phyloP scores from a whole-genome alignment of 2,329 filamentous ascomycete species.

The Clathrospora elynae region DNA sequence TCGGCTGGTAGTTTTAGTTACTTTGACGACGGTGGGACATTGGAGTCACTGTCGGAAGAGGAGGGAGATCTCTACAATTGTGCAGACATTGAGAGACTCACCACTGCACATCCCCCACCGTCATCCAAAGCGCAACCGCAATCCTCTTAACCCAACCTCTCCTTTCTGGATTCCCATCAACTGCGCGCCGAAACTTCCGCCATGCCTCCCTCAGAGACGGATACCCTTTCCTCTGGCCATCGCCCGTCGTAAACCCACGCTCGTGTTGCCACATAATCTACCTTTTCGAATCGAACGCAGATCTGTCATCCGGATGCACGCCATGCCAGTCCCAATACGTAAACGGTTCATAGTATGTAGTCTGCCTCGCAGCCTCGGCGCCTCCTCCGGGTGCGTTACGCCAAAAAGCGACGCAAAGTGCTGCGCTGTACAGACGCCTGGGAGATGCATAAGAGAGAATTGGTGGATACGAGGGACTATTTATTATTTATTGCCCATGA shows the following conservation, averaged over 20 bases:
- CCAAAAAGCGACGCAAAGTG: constrained; percentile 16
- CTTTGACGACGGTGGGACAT: no score
- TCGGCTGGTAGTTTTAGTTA: no score
- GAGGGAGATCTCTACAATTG: no score
- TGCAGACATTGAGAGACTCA: no score
- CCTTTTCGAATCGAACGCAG: constrained; percentile 12
- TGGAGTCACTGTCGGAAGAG: no score
- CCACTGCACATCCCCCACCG: constrained; percentile 25
- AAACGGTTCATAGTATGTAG: constrained; percentile 30
- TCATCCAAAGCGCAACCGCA: constrained; percentile 36
- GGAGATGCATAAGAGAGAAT: neutral
- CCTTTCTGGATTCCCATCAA: constrained; percentile 9
- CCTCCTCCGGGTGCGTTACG: neutral
- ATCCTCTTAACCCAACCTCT: constrained; percentile 26
- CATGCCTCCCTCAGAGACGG: constrained; percentile 23
- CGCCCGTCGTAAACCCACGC: constrained; percentile 13
- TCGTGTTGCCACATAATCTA: constrained; percentile 26
- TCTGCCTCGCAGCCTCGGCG: constrained; percentile 6
- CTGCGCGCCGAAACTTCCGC: constrained; percentile 19
- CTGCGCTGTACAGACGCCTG: constrained; percentile 13
- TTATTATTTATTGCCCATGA: neutral
- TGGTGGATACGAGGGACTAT: neutral
- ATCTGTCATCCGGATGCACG: constrained; percentile 4
- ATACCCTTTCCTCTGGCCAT: constrained; percentile 10
- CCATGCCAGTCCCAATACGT: constrained; percentile 37